Evolutionary conservation across 257 asterid species (phyloP).

Genomic region (Solanum lycopersicoides): DNA sequence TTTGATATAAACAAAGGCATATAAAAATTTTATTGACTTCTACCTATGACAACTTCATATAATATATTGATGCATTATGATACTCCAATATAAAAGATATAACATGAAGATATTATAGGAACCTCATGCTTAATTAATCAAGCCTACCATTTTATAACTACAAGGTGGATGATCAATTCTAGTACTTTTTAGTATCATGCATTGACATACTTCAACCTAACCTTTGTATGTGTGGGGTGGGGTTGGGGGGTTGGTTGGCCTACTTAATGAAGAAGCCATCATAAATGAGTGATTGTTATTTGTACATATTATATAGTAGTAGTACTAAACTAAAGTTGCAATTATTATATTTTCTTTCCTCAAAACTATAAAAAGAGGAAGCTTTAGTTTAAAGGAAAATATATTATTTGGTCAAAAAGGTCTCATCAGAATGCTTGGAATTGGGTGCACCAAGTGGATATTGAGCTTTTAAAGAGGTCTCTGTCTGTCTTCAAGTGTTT

Average conservation of each 20-base stretch:
- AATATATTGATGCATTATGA: not conserved
- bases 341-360: slow-evolving; percentile 5
- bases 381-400: slow-evolving; percentile 8
- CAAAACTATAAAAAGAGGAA: slow-evolving; percentile 3
- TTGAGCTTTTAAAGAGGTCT: slow-evolving; percentile 13
- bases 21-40: too few relatives aligned
- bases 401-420: slow-evolving; percentile 36
- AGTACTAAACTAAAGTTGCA: not conserved
- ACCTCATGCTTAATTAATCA: not conserved
- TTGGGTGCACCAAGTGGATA: slow-evolving; percentile 39
- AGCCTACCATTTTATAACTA: not conserved
- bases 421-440: slow-evolving; percentile 25
- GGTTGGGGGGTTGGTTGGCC: not conserved
- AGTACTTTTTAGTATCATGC: not conserved
- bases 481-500: slow-evolving; percentile 2
- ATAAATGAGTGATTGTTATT: slow-evolving; percentile 14
- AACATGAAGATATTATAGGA: not conserved
- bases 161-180: not conserved
- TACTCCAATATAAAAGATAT: not conserved
- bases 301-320: not conserved
- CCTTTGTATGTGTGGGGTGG: not conserved
- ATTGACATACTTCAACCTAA: not conserved
- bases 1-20: not conserved
- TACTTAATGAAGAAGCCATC: slow-evolving; percentile 21
- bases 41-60: not conserved